Conservation (phyloP, 768 basidiomycete genomes). For the Daedaleopsis nitida region DNA sequence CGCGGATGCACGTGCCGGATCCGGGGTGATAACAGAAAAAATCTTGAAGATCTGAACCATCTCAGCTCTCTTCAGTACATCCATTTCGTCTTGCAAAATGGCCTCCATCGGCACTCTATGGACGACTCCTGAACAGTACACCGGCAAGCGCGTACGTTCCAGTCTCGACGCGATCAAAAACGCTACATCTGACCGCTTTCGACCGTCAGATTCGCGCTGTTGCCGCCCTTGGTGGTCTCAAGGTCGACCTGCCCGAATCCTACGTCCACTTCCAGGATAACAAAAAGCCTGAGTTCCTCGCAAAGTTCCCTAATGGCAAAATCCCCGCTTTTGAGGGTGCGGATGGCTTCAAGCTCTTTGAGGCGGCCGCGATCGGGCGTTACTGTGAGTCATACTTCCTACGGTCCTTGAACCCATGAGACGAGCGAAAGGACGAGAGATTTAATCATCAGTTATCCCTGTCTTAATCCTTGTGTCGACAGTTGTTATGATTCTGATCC, state of each 20-base stretch:
- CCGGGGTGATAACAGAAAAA: conserved; percentile 4
- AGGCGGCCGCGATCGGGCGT: conserved; percentile 78
- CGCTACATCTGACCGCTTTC: neutral
- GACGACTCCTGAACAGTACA: conserved; percentile 43
- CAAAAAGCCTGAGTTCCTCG: conserved; percentile 66
- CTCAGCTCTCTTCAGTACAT: conserved; percentile 23
- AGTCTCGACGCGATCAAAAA: neutral
- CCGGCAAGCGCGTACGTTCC: conserved; percentile 51
- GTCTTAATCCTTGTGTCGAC: conserved; percentile 57
- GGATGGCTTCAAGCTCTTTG: conserved; percentile 80
- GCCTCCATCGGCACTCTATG: conserved; percentile 67
- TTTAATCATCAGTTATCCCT: conserved; percentile 65
- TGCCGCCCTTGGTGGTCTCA: conserved; percentile 61
- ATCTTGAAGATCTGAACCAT: neutral
- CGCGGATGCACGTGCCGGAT: conserved; percentile 16
- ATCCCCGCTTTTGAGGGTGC: conserved; percentile 79
- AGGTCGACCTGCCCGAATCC: conserved; percentile 50
- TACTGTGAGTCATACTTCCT: conserved; percentile 68
- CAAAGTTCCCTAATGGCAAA: conserved; percentile 82
- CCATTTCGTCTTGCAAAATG: conserved; percentile 41
- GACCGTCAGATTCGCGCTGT: conserved; percentile 48
- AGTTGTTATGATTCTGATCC: conserved; percentile 36
- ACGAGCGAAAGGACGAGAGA: conserved; percentile 41
- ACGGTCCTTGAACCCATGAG: neutral
- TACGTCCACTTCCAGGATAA: conserved; percentile 70